These are phyloP conservation scores for Aspergillus hiratsukae DNA, from an alignment of 2,329 filamentous ascomycete species.

Conservation along the genomic window DNA sequence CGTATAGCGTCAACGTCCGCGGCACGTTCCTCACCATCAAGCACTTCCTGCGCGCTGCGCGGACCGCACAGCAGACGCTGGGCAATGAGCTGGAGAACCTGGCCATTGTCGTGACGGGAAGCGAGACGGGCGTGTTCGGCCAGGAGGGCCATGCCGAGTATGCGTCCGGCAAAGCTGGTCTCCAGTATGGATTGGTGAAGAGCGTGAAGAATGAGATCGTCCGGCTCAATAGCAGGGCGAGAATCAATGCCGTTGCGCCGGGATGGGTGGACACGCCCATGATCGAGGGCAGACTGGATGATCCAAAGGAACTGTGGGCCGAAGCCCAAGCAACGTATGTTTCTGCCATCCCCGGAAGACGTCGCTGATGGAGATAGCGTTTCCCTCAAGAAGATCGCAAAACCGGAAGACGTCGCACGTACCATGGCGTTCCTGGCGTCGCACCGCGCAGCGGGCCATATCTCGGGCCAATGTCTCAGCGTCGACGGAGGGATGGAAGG, in stretches of 20 bases:
- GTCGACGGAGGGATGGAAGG: conserved; percentile 52
- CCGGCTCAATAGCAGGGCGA: conserved; percentile 45
- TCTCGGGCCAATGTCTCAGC: conserved; percentile 51
- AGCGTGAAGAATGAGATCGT: conserved; percentile 55
- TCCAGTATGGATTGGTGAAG: conserved; percentile 51
- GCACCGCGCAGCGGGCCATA: conserved; percentile 50
- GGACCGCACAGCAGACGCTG: conserved; percentile 34
- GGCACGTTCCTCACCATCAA: conserved; percentile 55
- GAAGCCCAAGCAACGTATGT: conserved; percentile 46
- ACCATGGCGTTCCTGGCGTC: conserved; percentile 49
- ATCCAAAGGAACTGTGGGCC: conserved; percentile 47
- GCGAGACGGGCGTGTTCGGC: conserved; percentile 50
- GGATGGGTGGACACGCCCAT: conserved; percentile 47
- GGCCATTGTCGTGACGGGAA: conserved; percentile 51
- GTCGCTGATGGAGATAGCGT: conserved; percentile 22
- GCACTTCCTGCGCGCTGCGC: conserved; percentile 47
- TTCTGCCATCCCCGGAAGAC: neutral
- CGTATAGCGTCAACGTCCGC: conserved; percentile 48
- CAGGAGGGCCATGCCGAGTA: conserved; percentile 50
- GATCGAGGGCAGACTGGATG: conserved; percentile 48
- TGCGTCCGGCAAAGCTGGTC: conserved; percentile 47
- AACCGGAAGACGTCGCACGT: conserved; percentile 47
- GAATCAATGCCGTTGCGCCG: conserved; percentile 51
- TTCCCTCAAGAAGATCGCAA: conserved; percentile 45
- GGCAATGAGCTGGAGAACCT: conserved; percentile 46